Base-by-base conservation (phyloP, 768 basidiomycete genomes). In the Austroboletus festivus region DNA sequence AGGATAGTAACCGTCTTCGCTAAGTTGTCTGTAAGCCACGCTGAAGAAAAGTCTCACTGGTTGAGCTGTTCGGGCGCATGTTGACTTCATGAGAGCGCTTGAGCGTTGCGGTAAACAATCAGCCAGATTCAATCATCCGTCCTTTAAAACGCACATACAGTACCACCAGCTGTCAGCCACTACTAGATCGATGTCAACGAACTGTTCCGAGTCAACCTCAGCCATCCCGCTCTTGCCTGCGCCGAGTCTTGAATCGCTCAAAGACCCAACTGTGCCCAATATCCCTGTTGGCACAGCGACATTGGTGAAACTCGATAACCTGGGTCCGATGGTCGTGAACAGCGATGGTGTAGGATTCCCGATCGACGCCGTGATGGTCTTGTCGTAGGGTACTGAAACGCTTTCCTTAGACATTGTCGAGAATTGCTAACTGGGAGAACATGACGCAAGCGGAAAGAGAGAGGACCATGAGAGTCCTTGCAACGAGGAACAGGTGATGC, bases 271-370 rank as follows among this genome's bases (percentile, higher is more conserved):
- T 3, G 47, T 50, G 23, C 38, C 47, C 6, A 50, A 59, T 31
- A 47, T 59, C 4, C 39, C 55, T 15, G 39, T 58, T 11, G 51
- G 52, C 13, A 45, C 56, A 19, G 60, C 53, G 10, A 53, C 60
- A 28, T 58, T 71, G 3, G 64, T 82, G 42, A 80, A 74, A 60
- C 64, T 85, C 6, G 82, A 85, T 50, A 71, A 70, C 18, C 71
- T 86, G 12, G 83, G 83, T 1, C 84, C 84, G 1, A 75, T 86
- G 72, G 80, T 86, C 38, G 81, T 85, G 34, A 85, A 85, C 59
- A 76, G 68, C 35, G 78, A 86, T 67, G 83, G 83, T 44, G 82
- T 84, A 60, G 2, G 47, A 76, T 68, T 15, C 35, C 34, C 9
- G 15, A 38, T 34, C 22, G 18, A 24, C 15, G 12, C 21, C 24